Evolutionary conservation across 1,284 basidiomycete genomes (phyloP).

Genomic region (Pseudozyma thailandica): DNA sequence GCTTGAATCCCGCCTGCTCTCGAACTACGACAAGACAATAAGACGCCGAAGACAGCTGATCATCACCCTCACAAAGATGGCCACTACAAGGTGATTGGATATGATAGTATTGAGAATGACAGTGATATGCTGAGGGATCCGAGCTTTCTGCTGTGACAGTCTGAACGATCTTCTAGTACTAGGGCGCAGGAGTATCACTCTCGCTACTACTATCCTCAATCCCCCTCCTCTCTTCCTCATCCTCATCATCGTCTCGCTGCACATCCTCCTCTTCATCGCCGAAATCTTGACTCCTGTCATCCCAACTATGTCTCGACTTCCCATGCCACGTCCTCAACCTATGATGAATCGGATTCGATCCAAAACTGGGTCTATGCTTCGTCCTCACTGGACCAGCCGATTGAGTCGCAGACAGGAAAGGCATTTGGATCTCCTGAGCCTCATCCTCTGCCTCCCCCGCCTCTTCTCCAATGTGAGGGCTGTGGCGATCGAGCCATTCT

Average conservation of each 20-base stretch:
- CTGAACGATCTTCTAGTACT: not conserved
- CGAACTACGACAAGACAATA: no score
- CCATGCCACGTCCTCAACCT: conserved; percentile 26
- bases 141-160: no score
- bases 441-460: not conserved
- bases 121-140: no score
- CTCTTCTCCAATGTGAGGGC: not conserved
- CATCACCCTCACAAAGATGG: not conserved
- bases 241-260: no score
- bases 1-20: not conserved
- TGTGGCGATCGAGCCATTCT: conserved; percentile 34
- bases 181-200: conserved; percentile 8
- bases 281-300: conserved; percentile 62
- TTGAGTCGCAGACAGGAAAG: conserved; percentile 22
- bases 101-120: no score
- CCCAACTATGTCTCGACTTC: conserved; percentile 42
- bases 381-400: conserved; percentile 2
- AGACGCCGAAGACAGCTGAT: no score
- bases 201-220: conserved; percentile 33
- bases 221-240: conserved; percentile 12
- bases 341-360: conserved; percentile 25
- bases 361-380: conserved; percentile 24
- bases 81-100: no score
- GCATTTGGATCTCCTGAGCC: conserved; percentile 17
- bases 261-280: conserved; percentile 69